Evolutionary conservation across 2,329 filamentous ascomycete genomes (phyloP).

Genomic region (Cladosporium sp.): DNA sequence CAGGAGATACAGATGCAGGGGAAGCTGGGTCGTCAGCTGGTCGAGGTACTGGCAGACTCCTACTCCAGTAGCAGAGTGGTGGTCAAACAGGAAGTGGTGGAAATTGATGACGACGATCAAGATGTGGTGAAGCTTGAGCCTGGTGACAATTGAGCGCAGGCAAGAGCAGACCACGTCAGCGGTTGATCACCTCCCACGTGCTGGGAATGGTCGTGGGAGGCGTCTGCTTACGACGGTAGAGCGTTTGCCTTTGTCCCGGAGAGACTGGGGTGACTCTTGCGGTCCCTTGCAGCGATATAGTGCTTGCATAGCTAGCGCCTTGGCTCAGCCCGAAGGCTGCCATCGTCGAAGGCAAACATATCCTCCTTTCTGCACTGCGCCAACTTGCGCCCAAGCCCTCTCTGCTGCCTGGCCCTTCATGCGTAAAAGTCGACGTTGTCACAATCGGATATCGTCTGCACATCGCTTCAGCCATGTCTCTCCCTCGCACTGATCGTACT

Average conservation of each 20-base stretch:
- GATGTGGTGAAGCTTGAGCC: neutral
- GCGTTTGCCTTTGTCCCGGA: neutral
- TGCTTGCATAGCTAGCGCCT: conserved; percentile 11
- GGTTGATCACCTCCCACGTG: too few species aligned
- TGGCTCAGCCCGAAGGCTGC: conserved; percentile 5
- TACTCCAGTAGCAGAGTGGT: neutral
- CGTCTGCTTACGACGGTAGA: neutral
- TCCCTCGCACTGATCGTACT: neutral
- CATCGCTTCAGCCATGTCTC: neutral
- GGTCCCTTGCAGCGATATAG: conserved; percentile 9
- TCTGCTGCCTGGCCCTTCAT: neutral
- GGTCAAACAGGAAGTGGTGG: neutral
- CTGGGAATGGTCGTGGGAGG: too few species aligned
- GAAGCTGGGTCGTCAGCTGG: conserved; percentile 1
- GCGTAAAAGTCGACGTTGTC: neutral
- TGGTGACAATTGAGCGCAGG: neutral
- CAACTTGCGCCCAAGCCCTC: neutral
- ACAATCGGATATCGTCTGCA: neutral
- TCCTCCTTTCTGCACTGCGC: neutral
- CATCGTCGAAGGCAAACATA: conserved; percentile 1
- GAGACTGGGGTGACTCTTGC: neutral
- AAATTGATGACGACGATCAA: neutral
- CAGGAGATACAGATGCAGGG: neutral
- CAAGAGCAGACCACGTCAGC: too few species aligned
- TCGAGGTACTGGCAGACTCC: neutral